A percentile compares a stretch with the other conserved stretches of the same genome.
phyloP scores from a whole-genome alignment of 2,329 filamentous ascomycete genomes.

The Zymoseptoria pseudotritici region DNA sequence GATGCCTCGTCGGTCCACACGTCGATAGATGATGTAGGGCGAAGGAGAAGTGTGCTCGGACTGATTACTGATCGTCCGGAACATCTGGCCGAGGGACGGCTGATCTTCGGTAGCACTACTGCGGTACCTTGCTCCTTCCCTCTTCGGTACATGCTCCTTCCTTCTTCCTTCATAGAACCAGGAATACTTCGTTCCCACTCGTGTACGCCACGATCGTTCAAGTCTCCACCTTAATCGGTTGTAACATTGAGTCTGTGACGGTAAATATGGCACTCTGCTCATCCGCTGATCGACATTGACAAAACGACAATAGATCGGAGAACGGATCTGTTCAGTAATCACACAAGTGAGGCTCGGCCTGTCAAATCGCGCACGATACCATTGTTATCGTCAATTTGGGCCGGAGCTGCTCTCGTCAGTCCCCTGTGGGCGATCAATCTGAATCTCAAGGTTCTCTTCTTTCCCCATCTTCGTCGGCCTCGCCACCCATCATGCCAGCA shows the following conservation, averaged over 20 bases:
- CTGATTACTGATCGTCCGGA: background rate
- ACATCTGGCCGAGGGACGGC: background rate
- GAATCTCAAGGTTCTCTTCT: no score
- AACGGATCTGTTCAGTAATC: no score
- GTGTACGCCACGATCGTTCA: no score
- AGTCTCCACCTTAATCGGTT: no score
- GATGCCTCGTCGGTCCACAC: background rate
- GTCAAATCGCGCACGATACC: no score
- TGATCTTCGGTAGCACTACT: background rate
- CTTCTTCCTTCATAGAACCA: background rate
- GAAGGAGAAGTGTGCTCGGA: background rate
- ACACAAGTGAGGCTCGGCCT: no score
- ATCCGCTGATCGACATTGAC: background rate
- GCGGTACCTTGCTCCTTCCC: background rate
- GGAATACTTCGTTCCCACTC: background rate
- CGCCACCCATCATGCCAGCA: background rate
- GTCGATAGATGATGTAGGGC: background rate
- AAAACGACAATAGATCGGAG: no score
- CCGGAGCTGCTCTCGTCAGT: no score
- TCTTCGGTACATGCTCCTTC: background rate
- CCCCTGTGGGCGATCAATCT: no score
- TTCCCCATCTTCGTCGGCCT: background rate
- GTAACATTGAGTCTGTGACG: no score
- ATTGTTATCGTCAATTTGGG: no score
- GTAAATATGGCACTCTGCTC: no score